Evolutionary conservation across 1,284 basidiomycete genomes (phyloP).

Genomic region (Apiotrichum sp.): DNA sequence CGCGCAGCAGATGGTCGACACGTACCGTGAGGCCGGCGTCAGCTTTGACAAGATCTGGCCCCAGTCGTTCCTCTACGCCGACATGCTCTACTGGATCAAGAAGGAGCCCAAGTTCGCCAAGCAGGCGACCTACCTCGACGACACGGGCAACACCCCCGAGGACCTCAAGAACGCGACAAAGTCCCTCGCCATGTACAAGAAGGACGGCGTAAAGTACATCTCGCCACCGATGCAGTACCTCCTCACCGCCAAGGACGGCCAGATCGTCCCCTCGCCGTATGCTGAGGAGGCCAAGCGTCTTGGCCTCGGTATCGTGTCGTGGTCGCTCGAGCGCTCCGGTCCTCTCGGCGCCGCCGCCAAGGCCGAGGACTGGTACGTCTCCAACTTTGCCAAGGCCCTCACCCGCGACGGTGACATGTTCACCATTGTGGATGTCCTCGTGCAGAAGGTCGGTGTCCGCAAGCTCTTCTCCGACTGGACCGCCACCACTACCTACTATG

Average conservation of each 20-base stretch:
- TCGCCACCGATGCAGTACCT: slow-evolving; percentile 16
- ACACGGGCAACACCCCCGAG: slow-evolving; percentile 3
- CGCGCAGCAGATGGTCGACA: slow-evolving; percentile 16
- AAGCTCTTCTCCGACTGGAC: slow-evolving; percentile 21
- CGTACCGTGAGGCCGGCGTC: slow-evolving; percentile 8
- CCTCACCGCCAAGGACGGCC: slow-evolving; percentile 7
- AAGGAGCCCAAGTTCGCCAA: slow-evolving; percentile 14
- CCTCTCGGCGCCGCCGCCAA: slow-evolving; percentile 5
- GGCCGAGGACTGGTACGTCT: slow-evolving; percentile 15
- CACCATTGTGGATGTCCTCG: slow-evolving; percentile 15
- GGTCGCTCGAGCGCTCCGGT: slow-evolving; percentile 18
- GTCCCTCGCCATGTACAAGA: slow-evolving; percentile 4
- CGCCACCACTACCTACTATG: slow-evolving; percentile 17
- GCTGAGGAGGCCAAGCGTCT: slow-evolving; percentile 13
- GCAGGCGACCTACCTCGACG: slow-evolving; percentile 18
- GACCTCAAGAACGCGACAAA: slow-evolving; percentile 1
- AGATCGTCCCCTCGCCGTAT: slow-evolving; percentile 16
- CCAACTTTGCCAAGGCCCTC: slow-evolving; percentile 5
- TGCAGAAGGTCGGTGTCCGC: slow-evolving; percentile 10
- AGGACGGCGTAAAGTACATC: slow-evolving; percentile 14
- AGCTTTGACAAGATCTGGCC: slow-evolving; percentile 11
- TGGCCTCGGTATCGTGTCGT: slow-evolving; percentile 15
- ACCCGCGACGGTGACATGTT: slow-evolving; percentile 16
- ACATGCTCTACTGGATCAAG: slow-evolving; percentile 17
- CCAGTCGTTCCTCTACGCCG: slow-evolving; percentile 18